Evolutionary conservation across 495 filamentous ascomycete species (phyloP), one percentile per base, ranked within the genome.

Genomic region (Rostrohypoxylon terebratum): DNA sequence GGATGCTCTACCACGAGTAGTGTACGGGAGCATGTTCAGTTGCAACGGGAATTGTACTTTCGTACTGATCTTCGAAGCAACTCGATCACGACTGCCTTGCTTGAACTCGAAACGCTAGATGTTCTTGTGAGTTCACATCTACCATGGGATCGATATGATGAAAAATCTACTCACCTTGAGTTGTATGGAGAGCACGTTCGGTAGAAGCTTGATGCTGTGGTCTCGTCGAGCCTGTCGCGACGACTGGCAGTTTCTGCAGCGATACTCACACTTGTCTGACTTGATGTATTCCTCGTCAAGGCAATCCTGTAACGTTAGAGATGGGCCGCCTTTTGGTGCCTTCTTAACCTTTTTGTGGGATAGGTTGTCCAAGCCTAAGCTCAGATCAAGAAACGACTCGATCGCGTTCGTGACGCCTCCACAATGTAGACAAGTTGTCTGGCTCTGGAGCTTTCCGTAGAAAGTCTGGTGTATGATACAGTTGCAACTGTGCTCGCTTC

Each of bases 401-500:
- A 91, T 85, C 14, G 93, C 89, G 55, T 90, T 89, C 1, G 92
- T 96, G 45, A 90, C 86, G 74, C 92, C 93, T 64, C 86, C 82
- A 78, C 94, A 97, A 73, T 89, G 89, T 72, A 91, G 89, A 81
- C 94, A 97, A 38, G 94, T 97, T 42, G 95, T 92, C 61, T 89
- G 93, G 79, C 89, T 94, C 59, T 91, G 91, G 7, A 94, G 86
- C 77, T 94, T 94, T 42, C 94, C 94, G 74, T 94, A 94, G 77
- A 96, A 97, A 1, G 89, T 90, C 62, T 91, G 88, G 79, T 97
- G 94, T 75, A 97, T 93, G 77, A 97, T 92, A 78, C 94, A 98
- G 44, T 87, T 84, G 83, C 94, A 97, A 59, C 75, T 84, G 64
- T 89, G 88, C 51, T 88, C 86, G 65, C 90, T 88, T 70, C 83